Conservation (phyloP, 73 alveolate species). For the Durusdinium trenchii region DNA sequence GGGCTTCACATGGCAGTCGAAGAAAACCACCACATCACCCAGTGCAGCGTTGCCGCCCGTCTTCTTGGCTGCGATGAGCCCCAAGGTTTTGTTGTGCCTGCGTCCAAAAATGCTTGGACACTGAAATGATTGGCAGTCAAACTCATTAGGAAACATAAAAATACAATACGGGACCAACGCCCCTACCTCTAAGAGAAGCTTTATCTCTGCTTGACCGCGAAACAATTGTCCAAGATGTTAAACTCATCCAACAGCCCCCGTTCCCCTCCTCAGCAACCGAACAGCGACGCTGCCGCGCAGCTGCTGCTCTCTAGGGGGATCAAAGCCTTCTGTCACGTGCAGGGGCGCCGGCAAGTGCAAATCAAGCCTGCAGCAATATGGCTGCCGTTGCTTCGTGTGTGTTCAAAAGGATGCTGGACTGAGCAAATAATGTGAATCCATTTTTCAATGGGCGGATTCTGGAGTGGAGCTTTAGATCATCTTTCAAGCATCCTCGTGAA, state of each 20-base stretch:
- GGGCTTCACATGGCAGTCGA: conserved; percentile 92
- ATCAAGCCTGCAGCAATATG: too few species aligned
- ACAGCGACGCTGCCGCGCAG: conserved; percentile 34
- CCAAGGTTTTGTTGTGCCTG: conserved; percentile 92
- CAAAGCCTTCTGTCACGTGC: conserved; percentile 15
- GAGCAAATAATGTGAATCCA: too few species aligned
- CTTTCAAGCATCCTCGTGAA: too few species aligned
- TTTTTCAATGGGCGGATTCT: too few species aligned
- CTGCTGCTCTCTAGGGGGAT: neutral
- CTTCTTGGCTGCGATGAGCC: conserved; percentile 91
- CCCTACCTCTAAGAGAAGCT: too few species aligned
- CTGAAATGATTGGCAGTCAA: neutral
- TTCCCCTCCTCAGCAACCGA: conserved; percentile 47
- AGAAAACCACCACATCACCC: conserved; percentile 83
- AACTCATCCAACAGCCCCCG: too few species aligned
- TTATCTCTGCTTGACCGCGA: too few species aligned
- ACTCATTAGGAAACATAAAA: neutral
- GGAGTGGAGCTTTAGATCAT: too few species aligned
- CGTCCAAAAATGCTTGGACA: neutral
- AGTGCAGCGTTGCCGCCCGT: conserved; percentile 91
- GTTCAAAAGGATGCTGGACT: too few species aligned
- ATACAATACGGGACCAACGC: too few species aligned
- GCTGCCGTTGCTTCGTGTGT: too few species aligned
- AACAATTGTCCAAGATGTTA: too few species aligned
- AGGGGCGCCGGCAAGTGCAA: conserved; percentile 70